phyloP scores from a whole-genome alignment of 1,139 yeast genomes.

The Hansenula sp. region DNA sequence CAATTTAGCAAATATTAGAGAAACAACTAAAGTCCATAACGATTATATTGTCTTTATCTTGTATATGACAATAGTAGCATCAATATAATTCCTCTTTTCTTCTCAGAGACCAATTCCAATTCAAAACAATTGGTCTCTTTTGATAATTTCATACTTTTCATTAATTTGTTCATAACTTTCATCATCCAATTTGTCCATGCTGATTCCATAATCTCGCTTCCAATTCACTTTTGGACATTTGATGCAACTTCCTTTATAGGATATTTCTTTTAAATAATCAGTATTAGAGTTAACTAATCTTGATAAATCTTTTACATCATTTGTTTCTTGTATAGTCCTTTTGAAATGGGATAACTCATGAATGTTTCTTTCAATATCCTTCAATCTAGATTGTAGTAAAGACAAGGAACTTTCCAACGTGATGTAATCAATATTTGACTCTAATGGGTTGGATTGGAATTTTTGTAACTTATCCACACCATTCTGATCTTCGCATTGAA shows the following conservation, averaged over 20 bases:
- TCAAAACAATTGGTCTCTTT: constrained; percentile 18
- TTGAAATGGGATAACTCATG: constrained; percentile 18
- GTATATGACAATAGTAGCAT: neutral
- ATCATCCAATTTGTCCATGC: constrained; percentile 10
- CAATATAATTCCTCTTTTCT: neutral
- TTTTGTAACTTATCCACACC: constrained; percentile 6
- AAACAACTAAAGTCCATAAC: too few relatives aligned
- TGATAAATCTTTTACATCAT: constrained; percentile 14
- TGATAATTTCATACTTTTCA: constrained; percentile 22
- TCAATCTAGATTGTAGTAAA: constrained; percentile 14
- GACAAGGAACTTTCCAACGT: constrained; percentile 19
- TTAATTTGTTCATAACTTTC: constrained; percentile 13
- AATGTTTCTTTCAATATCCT: constrained; percentile 14
- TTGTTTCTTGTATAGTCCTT: constrained; percentile 11
- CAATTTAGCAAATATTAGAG: too few relatives aligned
- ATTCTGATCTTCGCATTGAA: too few relatives aligned
- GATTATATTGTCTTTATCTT: too few relatives aligned
- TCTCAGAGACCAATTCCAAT: neutral
- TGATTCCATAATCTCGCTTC: constrained; percentile 19
- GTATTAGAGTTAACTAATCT: constrained; percentile 11
- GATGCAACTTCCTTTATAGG: constrained; percentile 19
- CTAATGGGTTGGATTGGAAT: constrained; percentile 18
- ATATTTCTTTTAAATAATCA: constrained; percentile 20
- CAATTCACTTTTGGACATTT: constrained; percentile 22
- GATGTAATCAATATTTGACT: constrained; percentile 31